Evolutionary conservation across 1,139 yeast genomes (phyloP).

Genomic region (Saccharomycopsis hybrid): DNA sequence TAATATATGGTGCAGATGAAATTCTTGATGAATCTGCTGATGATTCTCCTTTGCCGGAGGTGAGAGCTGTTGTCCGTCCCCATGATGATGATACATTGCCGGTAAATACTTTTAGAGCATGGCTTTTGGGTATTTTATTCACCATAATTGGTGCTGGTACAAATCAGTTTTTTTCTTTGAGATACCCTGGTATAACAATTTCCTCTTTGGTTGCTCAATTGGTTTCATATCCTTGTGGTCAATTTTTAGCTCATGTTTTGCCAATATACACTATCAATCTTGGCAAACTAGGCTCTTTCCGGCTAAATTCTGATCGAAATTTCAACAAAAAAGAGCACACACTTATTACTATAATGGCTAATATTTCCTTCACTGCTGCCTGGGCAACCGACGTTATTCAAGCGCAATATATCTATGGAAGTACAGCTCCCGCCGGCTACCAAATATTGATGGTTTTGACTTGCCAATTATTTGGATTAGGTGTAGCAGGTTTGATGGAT

Average conservation of each 20-base stretch:
- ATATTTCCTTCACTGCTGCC: slow-evolving; percentile 55
- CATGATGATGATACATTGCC: slow-evolving; percentile 44
- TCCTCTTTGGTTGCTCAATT: slow-evolving; percentile 52
- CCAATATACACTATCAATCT: too few relatives aligned
- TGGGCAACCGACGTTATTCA: slow-evolving; percentile 56
- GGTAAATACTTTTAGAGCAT: slow-evolving; percentile 56
- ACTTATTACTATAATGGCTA: slow-evolving; percentile 54
- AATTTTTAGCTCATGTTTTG: too few relatives aligned
- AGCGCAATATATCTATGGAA: slow-evolving; percentile 41
- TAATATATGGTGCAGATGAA: too few relatives aligned
- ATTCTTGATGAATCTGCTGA: too few relatives aligned
- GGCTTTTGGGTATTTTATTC: slow-evolving; percentile 46
- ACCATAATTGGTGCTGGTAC: slow-evolving; percentile 57
- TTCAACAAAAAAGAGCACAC: slow-evolving; percentile 64
- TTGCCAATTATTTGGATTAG: slow-evolving; percentile 59
- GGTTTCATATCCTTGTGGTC: slow-evolving; percentile 58
- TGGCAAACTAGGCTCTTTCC: slow-evolving; percentile 34
- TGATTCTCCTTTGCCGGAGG: slow-evolving; percentile 65
- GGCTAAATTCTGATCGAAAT: slow-evolving; percentile 44
- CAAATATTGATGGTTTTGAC: slow-evolving; percentile 45
- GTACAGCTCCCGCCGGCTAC: slow-evolving; percentile 45
- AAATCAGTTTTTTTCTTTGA: slow-evolving; percentile 54
- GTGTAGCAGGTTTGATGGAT: slow-evolving; percentile 56
- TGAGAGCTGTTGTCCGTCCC: slow-evolving; percentile 64
- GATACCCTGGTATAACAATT: slow-evolving; percentile 48